Base-by-base conservation (phyloP, 805 yeast species). In the Teunomyces aglyptinius region DNA sequence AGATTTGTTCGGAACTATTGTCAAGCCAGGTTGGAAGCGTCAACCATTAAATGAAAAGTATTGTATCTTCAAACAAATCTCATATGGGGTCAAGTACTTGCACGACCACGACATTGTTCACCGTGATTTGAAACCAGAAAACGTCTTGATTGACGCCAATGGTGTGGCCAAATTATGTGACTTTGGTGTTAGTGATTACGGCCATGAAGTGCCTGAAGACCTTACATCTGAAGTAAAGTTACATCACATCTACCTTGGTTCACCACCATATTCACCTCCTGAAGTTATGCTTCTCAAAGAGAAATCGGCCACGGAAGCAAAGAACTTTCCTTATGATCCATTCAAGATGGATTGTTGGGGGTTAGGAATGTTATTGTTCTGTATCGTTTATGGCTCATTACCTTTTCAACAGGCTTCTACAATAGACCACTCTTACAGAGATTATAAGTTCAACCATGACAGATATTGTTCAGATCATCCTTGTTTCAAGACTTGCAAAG, bases 221-320 rank as follows among this genome's bases (percentile, higher is more conserved):
- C 65, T 76, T 16, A 53, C 61, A 0, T 71, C 80, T 19, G 68
- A 71, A 3, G 51, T 77, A 10, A 65, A 64, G 42, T 40, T 57
- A 27, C 64, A 76, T 54, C 68, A 75, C 35, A 68, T 80, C 1
- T 76, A 77, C 60, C 85, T 85, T 36, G 94, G 95, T 1, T 85
- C 91, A 1, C 89, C 94, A 3, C 94, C 94, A 1, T 86, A 85
- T 62, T 80, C 85, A 10, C 82, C 92, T 4, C 94, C 95, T 1
- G 94, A 86, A 63, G 87, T 85, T 12, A 76, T 81, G 78, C 60
- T 67, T 22, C 68, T 78, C 51, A 73, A 71, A 49, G 76, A 68
- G 32, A 43, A 63, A 48, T 56, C 67, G 13, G 46, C 51, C 28
- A 35, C 56, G 3, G 74, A 70, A 47, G 35, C 58, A 45, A 65